Evolutionary conservation across 352 stramenopile species (phyloP), one percentile per base, ranked within the genome.

Genomic region (Phytophthora citricola): DNA sequence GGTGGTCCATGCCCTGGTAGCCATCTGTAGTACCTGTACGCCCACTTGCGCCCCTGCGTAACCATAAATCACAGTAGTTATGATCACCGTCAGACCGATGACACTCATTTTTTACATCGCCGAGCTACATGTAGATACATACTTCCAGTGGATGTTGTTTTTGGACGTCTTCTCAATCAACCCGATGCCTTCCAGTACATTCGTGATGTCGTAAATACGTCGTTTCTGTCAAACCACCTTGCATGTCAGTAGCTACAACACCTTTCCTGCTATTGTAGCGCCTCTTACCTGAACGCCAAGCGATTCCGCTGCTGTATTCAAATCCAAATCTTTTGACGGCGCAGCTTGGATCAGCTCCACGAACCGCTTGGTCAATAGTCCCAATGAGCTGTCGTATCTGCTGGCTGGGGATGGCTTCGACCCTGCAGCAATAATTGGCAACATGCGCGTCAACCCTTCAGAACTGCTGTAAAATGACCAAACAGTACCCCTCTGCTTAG

Each of bases 131-230:
- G 11, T 9, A 43, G 14, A 31, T 17, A 83, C 85, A 36, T 89
- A 95, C 81, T 97, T 97, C 97, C 97, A 99, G 60, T 97, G 91
- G 71, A 99, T 98, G 64, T 98, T 98, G 86, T 99, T 99, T 77
- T 99, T 99, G 53, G 92, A 98, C 39, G 92, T 97, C 75, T 99
- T 99, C 64, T 98, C 86, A 71, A 99, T 98, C 20, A 99, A 81
- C 7, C 95, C 95, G 45, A 99, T 99, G 39, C 97, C 97, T 83
- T 99, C 97, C 29, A 99, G 74, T 34, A 99, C 97, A 78, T 99
- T 99, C 14, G 97, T 99, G 66, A 99, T 99, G 71, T 99, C 97
- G 76, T 99, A 99, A 69, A 99, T 99, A 10, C 97, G 92, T 52
- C 97, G 89, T 81, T 99, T 99, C 81, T 95, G 26, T 48, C 17